A percentile compares a stretch with the other conserved stretches of the same genome.
These are phyloP conservation scores for Cytospora paraplurivora DNA, from an alignment of 2,329 filamentous ascomycete species.

Conservation along the genomic window DNA sequence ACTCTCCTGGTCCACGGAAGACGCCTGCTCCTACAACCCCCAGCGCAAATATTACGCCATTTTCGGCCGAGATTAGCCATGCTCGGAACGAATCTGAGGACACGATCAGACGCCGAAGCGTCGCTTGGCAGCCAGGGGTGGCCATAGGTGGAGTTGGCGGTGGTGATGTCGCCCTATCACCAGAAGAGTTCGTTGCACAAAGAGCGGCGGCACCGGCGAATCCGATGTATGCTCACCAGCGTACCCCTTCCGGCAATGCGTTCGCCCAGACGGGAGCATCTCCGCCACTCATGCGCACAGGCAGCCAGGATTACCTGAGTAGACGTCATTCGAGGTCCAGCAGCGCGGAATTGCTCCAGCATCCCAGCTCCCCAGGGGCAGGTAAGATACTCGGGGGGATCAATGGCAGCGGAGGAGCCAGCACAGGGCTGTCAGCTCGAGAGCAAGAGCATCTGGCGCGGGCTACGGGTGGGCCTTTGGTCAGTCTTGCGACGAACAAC, in stretches of 20 bases:
- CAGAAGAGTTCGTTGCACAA: slow-evolving; percentile 84
- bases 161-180: slow-evolving; percentile 60
- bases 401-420: slow-evolving; percentile 43
- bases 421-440: slow-evolving; percentile 72
- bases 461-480: slow-evolving; percentile 74
- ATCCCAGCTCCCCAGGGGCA: slow-evolving; percentile 63
- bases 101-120: slow-evolving; percentile 59
- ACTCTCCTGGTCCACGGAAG: slow-evolving; percentile 37
- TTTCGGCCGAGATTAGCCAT: slow-evolving; percentile 39
- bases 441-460: slow-evolving; percentile 89
- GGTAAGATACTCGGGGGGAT: slow-evolving; percentile 51
- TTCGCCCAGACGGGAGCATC: slow-evolving; percentile 45
- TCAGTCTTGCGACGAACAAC: slow-evolving; percentile 62
- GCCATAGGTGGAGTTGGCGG: slow-evolving; percentile 50
- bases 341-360: slow-evolving; percentile 51
- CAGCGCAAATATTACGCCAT: slow-evolving; percentile 27
- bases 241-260: slow-evolving; percentile 58
- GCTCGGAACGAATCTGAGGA: slow-evolving; percentile 53
- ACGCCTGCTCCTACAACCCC: slow-evolving; percentile 28
- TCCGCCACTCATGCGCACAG: slow-evolving; percentile 45
- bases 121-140: slow-evolving; percentile 79
- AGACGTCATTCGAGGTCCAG: slow-evolving; percentile 47
- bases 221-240: slow-evolving; percentile 61
- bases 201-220: slow-evolving; percentile 62
- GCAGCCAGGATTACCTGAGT: slow-evolving; percentile 45